Evolutionary conservation across 768 basidiomycete genomes (phyloP), one percentile per base, ranked within the genome.

Genomic region (Lactarius quietus): DNA sequence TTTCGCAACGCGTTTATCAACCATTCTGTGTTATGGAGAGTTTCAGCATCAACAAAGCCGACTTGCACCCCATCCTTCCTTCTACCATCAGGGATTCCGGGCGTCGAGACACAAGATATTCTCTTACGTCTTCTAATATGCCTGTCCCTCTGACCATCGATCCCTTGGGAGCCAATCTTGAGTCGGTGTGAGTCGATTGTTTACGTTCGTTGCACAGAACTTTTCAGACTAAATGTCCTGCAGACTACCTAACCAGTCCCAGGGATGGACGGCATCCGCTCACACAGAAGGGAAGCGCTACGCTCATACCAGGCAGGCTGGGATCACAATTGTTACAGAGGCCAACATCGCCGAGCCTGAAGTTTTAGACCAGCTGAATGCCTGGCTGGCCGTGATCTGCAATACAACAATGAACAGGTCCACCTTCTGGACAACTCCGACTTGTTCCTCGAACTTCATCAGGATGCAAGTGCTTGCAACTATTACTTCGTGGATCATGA

Each of bases 251-350:
- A 57, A 61, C 36, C 55, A 28, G 45, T 41, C 64, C 35, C 28
- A 35, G n/a, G n/a, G n/a, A n/a, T n/a, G n/a, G n/a, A 33, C 12
- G 31, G n/a, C n/a, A 6, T 56, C 59, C 12, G 5, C 57, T 56
- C 64, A 65, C 8, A 43, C 64, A 14, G 64, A 65, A 12, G 64
- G 64, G 28, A 65, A 57, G 29, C 45, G 45, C 31, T 61, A 66
- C 18, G 48, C 65, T 0, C 38, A 62, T n/a, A 53, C 20, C n/a
- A 17, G 6, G 3, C 48, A 57, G 14, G 18, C 18, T 1, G 59
- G 64, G 4, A 3, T 66, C 4, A 61, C 60, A 1, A 0, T 66
- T 33, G 38, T 66, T 38, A 66, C 65, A 17, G 65, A 66, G 38
- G 60, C 65, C 2, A 6, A 39, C 10, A 52, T 61, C 6, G 6